Base-by-base conservation (phyloP, 1,284 basidiomycete genomes). In the Phenoliferia sp. region DNA sequence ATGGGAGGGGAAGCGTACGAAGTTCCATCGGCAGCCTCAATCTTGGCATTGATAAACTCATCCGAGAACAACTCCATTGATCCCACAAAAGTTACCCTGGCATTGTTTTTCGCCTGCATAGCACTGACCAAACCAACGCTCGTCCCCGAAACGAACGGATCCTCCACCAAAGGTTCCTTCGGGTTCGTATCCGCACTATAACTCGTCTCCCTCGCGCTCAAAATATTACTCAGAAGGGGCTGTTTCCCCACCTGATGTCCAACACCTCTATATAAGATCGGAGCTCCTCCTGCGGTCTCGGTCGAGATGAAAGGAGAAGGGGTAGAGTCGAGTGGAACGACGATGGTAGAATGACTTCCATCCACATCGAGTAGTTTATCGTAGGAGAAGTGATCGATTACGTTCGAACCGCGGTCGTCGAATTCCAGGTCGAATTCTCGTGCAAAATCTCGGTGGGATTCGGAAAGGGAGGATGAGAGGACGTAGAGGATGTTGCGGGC, bases 81-180 rank as follows among this genome's bases (percentile, higher is more conserved):
- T 12, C 94, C 95, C 3, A 90, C 83, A 81, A 92, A 96, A 2
- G 88, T 85, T 31, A 88, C 86, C 15, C 94, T 84, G 0, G 88
- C 88, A 73, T 90, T 92, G 67, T 86, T 85, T 31, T 83, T 81
- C 1, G 92, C 86, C 81, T 99, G 95, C 83, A 98, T 90, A 7
- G 91, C 94, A 3, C 88, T 89, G 56, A 93, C 91, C 48, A 97
- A 82, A 33, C 85, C 83, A 54, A 92, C 82, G 44, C 85, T 84
- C 69, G 85, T 86, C 5, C 92, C 93, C 0, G 89, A 89, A 84
- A 66, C 88, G 80, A 68, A 87, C 84, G 88, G 12, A 86, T 89
- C 65, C 83, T 85, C 77, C 84, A 89, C 67, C 87, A 88, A 84
- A 39, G 89, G 88, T 0, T 85, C 83, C 3, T 90, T 67, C 0